Conservation (phyloP, 306 rosid genomes). For the Carpinus viminea region DNA sequence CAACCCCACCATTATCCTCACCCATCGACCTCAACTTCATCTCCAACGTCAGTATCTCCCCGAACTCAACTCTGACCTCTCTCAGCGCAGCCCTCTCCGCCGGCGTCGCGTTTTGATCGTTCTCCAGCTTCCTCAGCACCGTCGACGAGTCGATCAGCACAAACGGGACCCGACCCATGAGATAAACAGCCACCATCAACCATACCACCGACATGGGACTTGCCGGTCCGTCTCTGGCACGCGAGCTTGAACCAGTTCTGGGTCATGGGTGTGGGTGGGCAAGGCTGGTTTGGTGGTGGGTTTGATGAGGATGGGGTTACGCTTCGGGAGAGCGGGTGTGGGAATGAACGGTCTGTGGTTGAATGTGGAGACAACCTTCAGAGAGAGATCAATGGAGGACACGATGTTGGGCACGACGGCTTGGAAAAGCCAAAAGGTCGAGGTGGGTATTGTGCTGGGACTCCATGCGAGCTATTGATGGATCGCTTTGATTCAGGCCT, state of each 20-base stretch:
- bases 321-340: conserved; percentile 63
- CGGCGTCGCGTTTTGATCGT: conserved; percentile 55
- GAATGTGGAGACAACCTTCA: conserved; percentile 73
- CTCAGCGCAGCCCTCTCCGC: conserved; percentile 71
- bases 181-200: conserved; percentile 78
- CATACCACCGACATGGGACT: conserved; percentile 68
- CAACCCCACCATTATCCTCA: conserved; percentile 77
- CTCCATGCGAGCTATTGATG: conserved; percentile 67
- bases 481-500: conserved; percentile 41
- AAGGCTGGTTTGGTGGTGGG: conserved; percentile 27
- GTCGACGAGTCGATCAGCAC: conserved; percentile 82
- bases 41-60: conserved; percentile 79
- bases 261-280: conserved; percentile 35
- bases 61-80: conserved; percentile 81
- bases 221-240: conserved; percentile 21
- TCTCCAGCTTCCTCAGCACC: conserved; percentile 83
- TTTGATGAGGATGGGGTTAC: conserved; percentile 43
- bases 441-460: conserved; percentile 70
- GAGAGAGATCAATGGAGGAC: conserved; percentile 83
- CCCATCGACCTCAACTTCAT: conserved; percentile 90
- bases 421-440: conserved; percentile 71
- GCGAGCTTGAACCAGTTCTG: conserved; percentile 15
- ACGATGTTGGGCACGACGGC: conserved; percentile 63
- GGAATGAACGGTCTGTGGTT: conserved; percentile 73
- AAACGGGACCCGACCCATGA: conserved; percentile 79